phyloP scores from a whole-genome alignment of 305 asterid species.

The Rubia balearica region DNA sequence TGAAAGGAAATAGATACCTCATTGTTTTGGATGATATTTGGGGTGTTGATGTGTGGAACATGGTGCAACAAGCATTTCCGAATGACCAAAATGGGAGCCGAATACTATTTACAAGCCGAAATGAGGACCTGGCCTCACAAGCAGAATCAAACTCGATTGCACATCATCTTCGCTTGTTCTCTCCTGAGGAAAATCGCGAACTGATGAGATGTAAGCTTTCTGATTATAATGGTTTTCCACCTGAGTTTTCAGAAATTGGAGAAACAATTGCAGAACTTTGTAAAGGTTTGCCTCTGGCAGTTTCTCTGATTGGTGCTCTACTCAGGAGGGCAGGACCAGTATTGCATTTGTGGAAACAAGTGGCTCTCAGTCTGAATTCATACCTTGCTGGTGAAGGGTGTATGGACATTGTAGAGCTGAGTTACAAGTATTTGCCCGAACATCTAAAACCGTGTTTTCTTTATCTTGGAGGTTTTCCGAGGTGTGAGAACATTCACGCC shows the following conservation, averaged over 20 bases:
- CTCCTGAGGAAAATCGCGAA: neutral
- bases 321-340: neutral
- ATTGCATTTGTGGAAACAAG: constrained; percentile 8
- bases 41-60: constrained; percentile 6
- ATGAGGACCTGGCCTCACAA: neutral
- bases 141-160: too few species aligned
- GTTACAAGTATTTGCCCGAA: neutral
- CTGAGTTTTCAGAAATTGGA: neutral
- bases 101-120: constrained; percentile 11
- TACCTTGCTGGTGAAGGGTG: neutral
- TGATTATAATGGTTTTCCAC: neutral
- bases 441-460: constrained; percentile 5
- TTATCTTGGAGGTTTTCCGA: constrained; percentile 1
- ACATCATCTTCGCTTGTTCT: neutral
- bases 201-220: constrained; percentile 2
- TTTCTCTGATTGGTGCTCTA: constrained; percentile 1
- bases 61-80: constrained; percentile 6
- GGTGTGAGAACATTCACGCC: neutral
- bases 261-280: neutral
- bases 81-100: constrained; percentile 14
- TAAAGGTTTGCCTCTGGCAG: constrained; percentile 18
- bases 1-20: constrained; percentile 10
- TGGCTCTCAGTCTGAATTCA: neutral
- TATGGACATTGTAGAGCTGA: constrained; percentile 4
- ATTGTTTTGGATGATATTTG: constrained; percentile 17